Conservation (phyloP, 1,284 basidiomycete genomes). For the Cryptococcus maquisensis region DNA sequence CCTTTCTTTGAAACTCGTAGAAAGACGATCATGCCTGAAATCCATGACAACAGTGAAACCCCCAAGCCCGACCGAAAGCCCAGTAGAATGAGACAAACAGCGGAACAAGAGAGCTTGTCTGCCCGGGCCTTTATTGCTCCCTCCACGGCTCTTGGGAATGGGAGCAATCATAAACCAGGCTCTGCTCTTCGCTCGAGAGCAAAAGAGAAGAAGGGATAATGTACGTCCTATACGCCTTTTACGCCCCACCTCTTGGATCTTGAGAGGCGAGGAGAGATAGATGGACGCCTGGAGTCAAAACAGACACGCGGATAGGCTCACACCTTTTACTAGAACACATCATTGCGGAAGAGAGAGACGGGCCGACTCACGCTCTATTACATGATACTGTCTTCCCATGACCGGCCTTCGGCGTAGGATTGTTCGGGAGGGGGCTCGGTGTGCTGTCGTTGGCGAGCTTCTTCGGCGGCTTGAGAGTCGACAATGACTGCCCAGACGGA, state of each 20-base stretch:
- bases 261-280: constrained; percentile 13
- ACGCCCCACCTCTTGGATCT: constrained; percentile 14
- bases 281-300: constrained; percentile 11
- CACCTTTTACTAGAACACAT: constrained; percentile 40
- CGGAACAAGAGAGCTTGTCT: constrained; percentile 6
- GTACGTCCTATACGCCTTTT: constrained; percentile 29
- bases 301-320: constrained; percentile 13
- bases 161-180: constrained; percentile 20
- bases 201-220: constrained; percentile 3
- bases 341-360: constrained; percentile 19
- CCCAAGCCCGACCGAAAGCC: neutral
- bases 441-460: constrained; percentile 18
- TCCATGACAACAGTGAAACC: constrained; percentile 12
- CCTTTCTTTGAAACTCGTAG: constrained; percentile 5
- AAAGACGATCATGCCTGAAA: constrained; percentile 22
- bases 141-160: constrained; percentile 6
- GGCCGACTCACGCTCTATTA: neutral
- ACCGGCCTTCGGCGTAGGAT: constrained; percentile 5
- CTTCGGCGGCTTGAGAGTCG: constrained; percentile 64
- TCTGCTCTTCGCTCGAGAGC: neutral
- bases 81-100: neutral
- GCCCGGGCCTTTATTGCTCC: constrained; percentile 24
- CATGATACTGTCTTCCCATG: constrained; percentile 13
- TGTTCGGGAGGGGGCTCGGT: constrained; percentile 1
- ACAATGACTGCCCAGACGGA: constrained; percentile 93